Evolutionary conservation across 2,329 filamentous ascomycete genomes (phyloP).

Genomic region (Gyromitra esculenta): DNA sequence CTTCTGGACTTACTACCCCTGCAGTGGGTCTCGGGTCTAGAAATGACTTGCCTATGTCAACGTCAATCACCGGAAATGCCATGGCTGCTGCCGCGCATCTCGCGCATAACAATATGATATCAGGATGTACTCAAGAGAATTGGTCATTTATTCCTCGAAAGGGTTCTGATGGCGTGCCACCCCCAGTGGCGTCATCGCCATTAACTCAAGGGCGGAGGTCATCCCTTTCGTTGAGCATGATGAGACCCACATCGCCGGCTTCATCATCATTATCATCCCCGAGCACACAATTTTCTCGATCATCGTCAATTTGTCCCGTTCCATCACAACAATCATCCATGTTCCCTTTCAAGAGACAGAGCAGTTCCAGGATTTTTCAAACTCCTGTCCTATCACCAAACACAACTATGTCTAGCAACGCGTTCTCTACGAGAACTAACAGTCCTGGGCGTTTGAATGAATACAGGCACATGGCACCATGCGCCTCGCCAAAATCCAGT

Average conservation of each 20-base stretch:
- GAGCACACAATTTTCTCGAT: slow-evolving; percentile 37
- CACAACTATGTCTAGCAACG: slow-evolving; percentile 11
- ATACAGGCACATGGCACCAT: slow-evolving; percentile 33
- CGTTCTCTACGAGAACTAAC: slow-evolving; percentile 20
- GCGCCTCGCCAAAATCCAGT: slow-evolving; percentile 52
- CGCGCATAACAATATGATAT: slow-evolving; percentile 43
- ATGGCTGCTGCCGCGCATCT: slow-evolving; percentile 46
- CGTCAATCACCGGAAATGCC: slow-evolving; percentile 21
- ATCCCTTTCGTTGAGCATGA: slow-evolving; percentile 50
- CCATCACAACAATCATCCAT: slow-evolving; percentile 45
- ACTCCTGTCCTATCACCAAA: slow-evolving; percentile 29
- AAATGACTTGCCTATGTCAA: slow-evolving; percentile 30
- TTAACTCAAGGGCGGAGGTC: slow-evolving; percentile 37
- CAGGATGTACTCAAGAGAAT: slow-evolving; percentile 49
- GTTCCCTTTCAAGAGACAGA: slow-evolving; percentile 43
- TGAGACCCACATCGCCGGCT: slow-evolving; percentile 43
- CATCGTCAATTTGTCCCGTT: slow-evolving; percentile 49
- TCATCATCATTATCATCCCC: slow-evolving; percentile 47
- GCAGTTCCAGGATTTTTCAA: slow-evolving; percentile 25
- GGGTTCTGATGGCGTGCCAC: slow-evolving; percentile 16
- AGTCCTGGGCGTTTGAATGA: slow-evolving; percentile 41
- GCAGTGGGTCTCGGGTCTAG: slow-evolving; percentile 52
- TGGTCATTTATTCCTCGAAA: slow-evolving; percentile 48
- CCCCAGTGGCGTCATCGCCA: slow-evolving; percentile 8
- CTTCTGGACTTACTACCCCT: slow-evolving; percentile 49